Conservation (phyloP, 2,329 filamentous ascomycete genomes). For the Epichloe sibirici region DNA sequence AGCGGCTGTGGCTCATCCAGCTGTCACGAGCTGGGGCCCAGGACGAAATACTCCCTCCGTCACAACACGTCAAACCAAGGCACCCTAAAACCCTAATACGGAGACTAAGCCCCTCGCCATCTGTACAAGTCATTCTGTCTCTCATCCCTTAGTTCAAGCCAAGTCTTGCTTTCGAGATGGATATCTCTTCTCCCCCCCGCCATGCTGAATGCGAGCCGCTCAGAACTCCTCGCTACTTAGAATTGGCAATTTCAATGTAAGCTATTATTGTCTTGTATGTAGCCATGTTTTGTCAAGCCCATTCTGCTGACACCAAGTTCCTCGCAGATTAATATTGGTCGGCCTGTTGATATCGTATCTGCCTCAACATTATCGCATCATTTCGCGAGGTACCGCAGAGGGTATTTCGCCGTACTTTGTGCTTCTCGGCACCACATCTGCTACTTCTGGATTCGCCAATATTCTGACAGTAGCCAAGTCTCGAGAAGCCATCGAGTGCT, state of each 20-base stretch:
- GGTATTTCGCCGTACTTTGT: slow-evolving; percentile 95
- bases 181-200: not conserved
- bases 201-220: slow-evolving; percentile 34
- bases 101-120: not conserved
- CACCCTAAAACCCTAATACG: not conserved
- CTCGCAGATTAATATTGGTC: slow-evolving; percentile 56
- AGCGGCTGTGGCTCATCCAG: not conserved
- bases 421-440: slow-evolving; percentile 82
- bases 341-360: slow-evolving; percentile 89
- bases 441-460: slow-evolving; percentile 81
- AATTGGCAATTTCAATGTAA: slow-evolving; percentile 45
- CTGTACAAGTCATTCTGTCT: not conserved
- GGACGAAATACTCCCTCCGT: not conserved
- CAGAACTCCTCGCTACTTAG: slow-evolving; percentile 39
- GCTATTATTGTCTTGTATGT: not conserved
- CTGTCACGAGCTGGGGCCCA: not conserved
- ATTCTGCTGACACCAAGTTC: not conserved
- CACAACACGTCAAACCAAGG: not conserved
- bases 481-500: slow-evolving; percentile 73
- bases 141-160: not conserved
- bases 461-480: slow-evolving; percentile 82
- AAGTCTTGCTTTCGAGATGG: not conserved
- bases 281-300: not conserved
- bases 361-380: slow-evolving; percentile 88
- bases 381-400: slow-evolving; percentile 72